phyloP scores from a whole-genome alignment of 495 filamentous ascomycete species.

The Apiosordaria backusii region DNA sequence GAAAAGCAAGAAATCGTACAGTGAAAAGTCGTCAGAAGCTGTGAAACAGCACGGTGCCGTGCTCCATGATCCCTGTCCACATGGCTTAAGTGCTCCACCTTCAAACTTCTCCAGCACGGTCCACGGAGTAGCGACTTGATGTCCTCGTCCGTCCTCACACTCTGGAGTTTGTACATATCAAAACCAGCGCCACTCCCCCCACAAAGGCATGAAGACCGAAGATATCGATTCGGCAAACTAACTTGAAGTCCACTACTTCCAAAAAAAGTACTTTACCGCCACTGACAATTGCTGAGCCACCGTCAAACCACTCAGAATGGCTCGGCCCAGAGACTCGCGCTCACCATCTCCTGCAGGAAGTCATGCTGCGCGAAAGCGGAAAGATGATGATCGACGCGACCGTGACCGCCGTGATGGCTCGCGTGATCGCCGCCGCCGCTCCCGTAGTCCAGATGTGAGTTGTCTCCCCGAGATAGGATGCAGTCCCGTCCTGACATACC shows the following conservation, averaged over 20 bases:
- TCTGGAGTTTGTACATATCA: neutral
- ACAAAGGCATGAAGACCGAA: slow-evolving; percentile 10
- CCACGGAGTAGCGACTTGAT: neutral
- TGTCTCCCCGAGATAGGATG: neutral
- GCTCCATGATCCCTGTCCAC: slow-evolving; percentile 19
- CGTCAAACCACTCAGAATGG: slow-evolving; percentile 59
- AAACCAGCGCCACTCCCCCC: slow-evolving; percentile 7
- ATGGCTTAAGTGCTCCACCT: neutral
- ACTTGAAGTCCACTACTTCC: slow-evolving; percentile 28
- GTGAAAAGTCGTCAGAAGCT: neutral
- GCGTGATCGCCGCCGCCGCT: slow-evolving; percentile 60
- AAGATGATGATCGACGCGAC: slow-evolving; percentile 74
- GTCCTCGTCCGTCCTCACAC: neutral
- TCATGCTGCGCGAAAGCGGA: slow-evolving; percentile 71
- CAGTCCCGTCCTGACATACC: slow-evolving; percentile 30
- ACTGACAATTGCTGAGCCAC: slow-evolving; percentile 50
- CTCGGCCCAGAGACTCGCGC: slow-evolving; percentile 87
- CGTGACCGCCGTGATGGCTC: slow-evolving; percentile 54
- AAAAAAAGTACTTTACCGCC: slow-evolving; percentile 54
- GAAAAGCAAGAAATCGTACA: neutral
- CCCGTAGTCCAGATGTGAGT: slow-evolving; percentile 71
- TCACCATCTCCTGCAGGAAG: slow-evolving; percentile 96
- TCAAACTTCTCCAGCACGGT: slow-evolving; percentile 3
- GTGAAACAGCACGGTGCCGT: neutral
- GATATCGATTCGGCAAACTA: slow-evolving; percentile 13